Conservation (phyloP, 768 basidiomycete species). For the Cystobasidium tubakii region DNA sequence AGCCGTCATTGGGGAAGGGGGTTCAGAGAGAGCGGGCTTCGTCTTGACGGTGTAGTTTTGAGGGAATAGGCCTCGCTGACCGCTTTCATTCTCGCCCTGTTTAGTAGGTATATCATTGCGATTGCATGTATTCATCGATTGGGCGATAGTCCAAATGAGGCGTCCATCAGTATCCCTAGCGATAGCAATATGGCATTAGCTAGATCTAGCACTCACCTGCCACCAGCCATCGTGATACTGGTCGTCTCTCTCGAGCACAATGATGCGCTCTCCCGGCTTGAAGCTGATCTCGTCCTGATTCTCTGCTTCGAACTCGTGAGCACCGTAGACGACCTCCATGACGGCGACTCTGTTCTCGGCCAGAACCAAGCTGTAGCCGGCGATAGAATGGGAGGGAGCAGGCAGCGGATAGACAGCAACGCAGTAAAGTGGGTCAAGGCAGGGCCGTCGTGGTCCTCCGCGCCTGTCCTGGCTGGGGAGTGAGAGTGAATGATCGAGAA, state of each 20-base stretch:
- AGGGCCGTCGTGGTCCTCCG: not conserved
- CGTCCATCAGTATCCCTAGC: too few species aligned
- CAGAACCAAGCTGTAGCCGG: not conserved
- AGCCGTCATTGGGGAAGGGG: constrained; percentile 9
- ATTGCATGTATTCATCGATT: not conserved
- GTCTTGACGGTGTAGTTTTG: constrained; percentile 71
- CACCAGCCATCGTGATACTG: constrained; percentile 94
- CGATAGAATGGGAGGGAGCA: not conserved
- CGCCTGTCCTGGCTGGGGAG: not conserved
- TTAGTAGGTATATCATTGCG: not conserved
- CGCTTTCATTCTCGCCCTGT: constrained; percentile 77
- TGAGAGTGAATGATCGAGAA: not conserved
- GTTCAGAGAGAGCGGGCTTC: constrained; percentile 50
- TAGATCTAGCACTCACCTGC: constrained; percentile 53
- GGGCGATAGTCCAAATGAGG: too few species aligned
- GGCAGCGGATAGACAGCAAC: too few species aligned
- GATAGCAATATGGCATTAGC: not conserved
- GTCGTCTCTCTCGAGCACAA: constrained; percentile 89
- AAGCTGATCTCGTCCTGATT: constrained; percentile 90
- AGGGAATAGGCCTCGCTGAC: constrained; percentile 85
- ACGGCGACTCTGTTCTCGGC: not conserved
- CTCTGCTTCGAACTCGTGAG: constrained; percentile 83
- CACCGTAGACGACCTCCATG: constrained; percentile 72
- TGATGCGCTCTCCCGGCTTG: constrained; percentile 74
- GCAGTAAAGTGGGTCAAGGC: not conserved